Evolutionary conservation across 306 rosid species (phyloP), one percentile per base, ranked within the genome.

Genomic region (Medicago lupulina): DNA sequence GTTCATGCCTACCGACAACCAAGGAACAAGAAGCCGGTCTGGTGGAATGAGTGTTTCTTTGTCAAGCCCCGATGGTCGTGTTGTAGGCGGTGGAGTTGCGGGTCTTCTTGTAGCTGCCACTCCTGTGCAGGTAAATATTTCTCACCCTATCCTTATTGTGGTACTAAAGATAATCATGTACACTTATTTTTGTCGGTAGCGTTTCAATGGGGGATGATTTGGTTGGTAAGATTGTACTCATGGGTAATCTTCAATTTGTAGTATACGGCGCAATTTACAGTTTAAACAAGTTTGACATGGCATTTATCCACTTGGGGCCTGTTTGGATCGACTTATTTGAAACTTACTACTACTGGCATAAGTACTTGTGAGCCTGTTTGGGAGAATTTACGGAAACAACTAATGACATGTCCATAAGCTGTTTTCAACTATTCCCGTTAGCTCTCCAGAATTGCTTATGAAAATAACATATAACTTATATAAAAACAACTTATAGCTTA

Each of bases 21-120:
- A 88, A 85, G 97, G 95, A 80, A 21, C 90, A 34, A 84, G 90
- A 72, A 80, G 90, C 86, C 81, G 91, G 85, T 79, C 91, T 0
- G 97, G 97, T 7, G 91, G 92, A 49, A 84, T 92, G 92, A 88
- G 89, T 2, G 88, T 92, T 77, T 79, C 90, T 28, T 70, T 92
- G 82, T 86, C 92, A 25, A 79, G 92, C 79, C 86, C 91, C 0
- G 92, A 90, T 15, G 92, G 93, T 44, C 93, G 87, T 4, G 87
- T 87, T 49, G 81, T 90, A 0, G 92, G 91, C 8, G 97, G 97
- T n/a, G 82, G 86, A 46, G 93, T 92, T 54, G 88, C 88, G 21
- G 97, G 96, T 71, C 79, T 82, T 63, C 85, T 92, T 3, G 75
- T 86, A 47, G 97, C 97, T 39, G 96, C 91, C 21, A 57, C 85